Conservation (phyloP, 1,139 yeast genomes). For the Fermentozyma sake region DNA sequence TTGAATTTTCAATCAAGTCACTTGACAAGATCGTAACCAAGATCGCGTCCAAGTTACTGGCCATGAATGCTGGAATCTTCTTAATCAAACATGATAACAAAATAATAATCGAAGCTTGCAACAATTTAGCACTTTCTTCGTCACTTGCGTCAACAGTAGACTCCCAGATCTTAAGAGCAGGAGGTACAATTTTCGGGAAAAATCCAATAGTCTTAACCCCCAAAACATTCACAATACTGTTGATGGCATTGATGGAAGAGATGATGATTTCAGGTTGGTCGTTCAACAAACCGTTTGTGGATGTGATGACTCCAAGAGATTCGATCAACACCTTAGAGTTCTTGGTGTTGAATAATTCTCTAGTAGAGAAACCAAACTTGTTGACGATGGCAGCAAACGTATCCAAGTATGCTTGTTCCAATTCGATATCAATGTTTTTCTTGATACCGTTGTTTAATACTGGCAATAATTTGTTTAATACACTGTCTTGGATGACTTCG, state of each 20-base stretch:
- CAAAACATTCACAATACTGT: slow-evolving; percentile 62
- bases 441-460: slow-evolving; percentile 44
- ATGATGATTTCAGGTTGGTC: slow-evolving; percentile 61
- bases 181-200: slow-evolving; percentile 81
- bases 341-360: slow-evolving; percentile 25
- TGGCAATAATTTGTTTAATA: slow-evolving; percentile 43
- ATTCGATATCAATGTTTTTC: slow-evolving; percentile 36
- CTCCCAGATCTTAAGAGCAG: slow-evolving; percentile 58
- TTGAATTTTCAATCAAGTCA: slow-evolving; percentile 49
- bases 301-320: slow-evolving; percentile 49
- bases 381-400: slow-evolving; percentile 59
- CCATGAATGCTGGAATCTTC: slow-evolving; percentile 82
- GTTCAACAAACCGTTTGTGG: slow-evolving; percentile 50
- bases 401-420: slow-evolving; percentile 69
- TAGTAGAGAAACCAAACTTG: slow-evolving; percentile 51
- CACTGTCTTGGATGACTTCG: slow-evolving; percentile 37
- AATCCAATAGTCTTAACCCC: slow-evolving; percentile 86
- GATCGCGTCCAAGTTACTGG: slow-evolving; percentile 61
- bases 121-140: slow-evolving; percentile 28
- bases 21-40: slow-evolving; percentile 56
- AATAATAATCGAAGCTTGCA: slow-evolving; percentile 65
- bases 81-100: slow-evolving; percentile 72
- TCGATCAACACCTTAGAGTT: slow-evolving; percentile 46
- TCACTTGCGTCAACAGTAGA: slow-evolving; percentile 15
- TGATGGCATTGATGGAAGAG: slow-evolving; percentile 69